A percentile compares a stretch with the other conserved stretches of the same genome.
Conservation (phyloP, 2,329 filamentous ascomycete species). For the Cladophialophora yegresii region DNA sequence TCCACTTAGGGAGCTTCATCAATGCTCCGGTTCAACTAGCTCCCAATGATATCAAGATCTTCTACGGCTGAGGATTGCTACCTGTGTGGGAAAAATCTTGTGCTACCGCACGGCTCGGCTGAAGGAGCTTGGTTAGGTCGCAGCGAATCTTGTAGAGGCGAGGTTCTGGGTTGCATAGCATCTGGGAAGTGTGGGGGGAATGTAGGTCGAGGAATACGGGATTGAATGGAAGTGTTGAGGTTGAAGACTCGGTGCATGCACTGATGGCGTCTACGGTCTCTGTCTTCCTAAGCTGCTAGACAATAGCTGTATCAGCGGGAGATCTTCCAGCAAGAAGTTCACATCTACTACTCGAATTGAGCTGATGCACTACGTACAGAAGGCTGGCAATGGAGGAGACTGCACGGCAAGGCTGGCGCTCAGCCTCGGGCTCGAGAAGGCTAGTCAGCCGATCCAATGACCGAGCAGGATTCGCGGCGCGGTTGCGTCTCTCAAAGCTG, state of each 20-base stretch:
- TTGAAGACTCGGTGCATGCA: no score
- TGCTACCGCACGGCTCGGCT: background rate
- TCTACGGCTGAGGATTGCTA: no score
- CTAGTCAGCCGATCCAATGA: background rate
- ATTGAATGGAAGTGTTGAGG: background rate
- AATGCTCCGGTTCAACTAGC: background rate
- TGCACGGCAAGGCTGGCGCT: constrained; percentile 4
- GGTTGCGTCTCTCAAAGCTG: constrained; percentile 13
- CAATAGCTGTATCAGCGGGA: no score
- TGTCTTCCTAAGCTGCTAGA: no score
- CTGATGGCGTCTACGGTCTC: no score
- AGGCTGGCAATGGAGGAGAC: no score
- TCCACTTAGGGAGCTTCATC: background rate
- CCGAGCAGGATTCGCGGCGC: background rate
- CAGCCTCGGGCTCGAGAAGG: background rate
- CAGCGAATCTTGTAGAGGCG: background rate
- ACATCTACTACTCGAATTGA: no score
- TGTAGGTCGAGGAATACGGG: background rate
- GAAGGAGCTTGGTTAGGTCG: background rate
- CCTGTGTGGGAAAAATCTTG: background rate
- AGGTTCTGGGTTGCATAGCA: background rate
- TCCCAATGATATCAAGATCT: background rate
- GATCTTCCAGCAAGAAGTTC: no score
- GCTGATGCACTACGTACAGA: no score
- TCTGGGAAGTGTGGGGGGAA: background rate